phyloP scores from a whole-genome alignment of 352 stramenopile genomes.

The Thraustochytrium sp. region DNA sequence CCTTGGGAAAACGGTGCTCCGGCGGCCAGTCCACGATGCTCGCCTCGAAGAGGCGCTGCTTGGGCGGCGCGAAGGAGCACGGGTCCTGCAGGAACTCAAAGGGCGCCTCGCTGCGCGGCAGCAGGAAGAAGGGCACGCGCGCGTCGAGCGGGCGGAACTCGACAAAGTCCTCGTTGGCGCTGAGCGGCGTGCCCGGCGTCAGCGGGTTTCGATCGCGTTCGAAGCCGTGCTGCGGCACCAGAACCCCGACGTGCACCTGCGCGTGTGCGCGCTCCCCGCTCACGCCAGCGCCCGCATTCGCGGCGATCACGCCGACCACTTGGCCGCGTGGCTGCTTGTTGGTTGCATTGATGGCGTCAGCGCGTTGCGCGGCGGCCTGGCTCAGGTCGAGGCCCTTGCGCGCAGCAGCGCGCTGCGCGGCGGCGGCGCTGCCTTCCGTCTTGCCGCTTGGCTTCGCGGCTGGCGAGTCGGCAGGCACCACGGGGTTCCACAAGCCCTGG shows the following conservation, averaged over 20 bases:
- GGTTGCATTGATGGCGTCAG: neutral
- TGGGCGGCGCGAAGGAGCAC: neutral
- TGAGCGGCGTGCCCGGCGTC: neutral
- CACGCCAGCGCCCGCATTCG: neutral
- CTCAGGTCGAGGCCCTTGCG: neutral
- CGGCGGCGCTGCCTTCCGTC: neutral
- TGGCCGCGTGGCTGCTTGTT: neutral
- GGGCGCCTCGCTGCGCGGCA: neutral
- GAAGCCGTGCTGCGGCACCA: conserved; percentile 26
- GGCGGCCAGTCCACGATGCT: conserved; percentile 49
- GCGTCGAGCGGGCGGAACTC: conserved; percentile 33
- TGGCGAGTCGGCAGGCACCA: neutral
- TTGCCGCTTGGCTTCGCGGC: neutral
- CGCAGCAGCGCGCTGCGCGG: neutral
- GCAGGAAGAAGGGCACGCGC: conserved; percentile 28
- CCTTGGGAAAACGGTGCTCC: conserved; percentile 59
- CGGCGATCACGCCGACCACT: conserved; percentile 24
- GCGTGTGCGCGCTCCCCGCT: neutral
- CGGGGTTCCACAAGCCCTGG: conserved; percentile 5
- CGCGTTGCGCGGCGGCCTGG: neutral
- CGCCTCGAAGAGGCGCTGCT: conserved; percentile 30
- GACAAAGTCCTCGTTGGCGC: neutral
- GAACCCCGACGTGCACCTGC: conserved; percentile 12
- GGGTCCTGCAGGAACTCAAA: conserved; percentile 42
- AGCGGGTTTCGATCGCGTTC: neutral